A percentile compares a stretch with the other conserved stretches of the same genome.
phyloP scores from a whole-genome alignment of 257 asterid genomes.

The Solanum peruvianum region DNA sequence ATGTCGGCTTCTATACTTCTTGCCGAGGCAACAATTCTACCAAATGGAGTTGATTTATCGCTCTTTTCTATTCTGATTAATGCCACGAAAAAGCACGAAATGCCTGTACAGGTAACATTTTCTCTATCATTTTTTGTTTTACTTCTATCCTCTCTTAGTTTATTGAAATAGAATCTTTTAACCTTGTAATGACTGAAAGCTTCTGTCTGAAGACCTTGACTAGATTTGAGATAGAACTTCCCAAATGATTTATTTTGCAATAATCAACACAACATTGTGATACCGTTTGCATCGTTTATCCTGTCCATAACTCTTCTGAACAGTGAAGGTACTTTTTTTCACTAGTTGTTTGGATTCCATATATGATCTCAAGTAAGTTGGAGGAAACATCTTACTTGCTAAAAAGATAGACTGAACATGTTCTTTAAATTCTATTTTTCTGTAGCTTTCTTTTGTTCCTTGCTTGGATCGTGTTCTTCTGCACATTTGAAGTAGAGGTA shows the following conservation, averaged over 20 bases:
- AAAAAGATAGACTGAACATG: background rate
- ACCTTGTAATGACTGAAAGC: background rate
- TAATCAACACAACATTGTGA: background rate
- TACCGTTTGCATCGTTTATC: background rate
- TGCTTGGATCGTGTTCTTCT: background rate
- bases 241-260: background rate
- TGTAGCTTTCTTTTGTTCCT: background rate
- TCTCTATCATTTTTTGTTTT: background rate
- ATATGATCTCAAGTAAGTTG: background rate
- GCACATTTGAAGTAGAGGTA: background rate
- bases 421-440: background rate
- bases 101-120: constrained; percentile 52
- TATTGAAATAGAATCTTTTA: background rate
- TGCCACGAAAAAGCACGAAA: constrained; percentile 30
- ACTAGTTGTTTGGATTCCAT: background rate
- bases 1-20: constrained; percentile 66
- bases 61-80: constrained; percentile 62
- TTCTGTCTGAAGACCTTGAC: background rate
- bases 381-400: background rate
- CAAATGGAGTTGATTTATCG: constrained; percentile 58
- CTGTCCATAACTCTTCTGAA: background rate
- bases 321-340: background rate
- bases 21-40: constrained; percentile 77
- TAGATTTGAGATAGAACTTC: background rate
- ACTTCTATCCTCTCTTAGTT: background rate